Base-by-base conservation (phyloP, 768 basidiomycete species). In the Podaxis sp. region DNA sequence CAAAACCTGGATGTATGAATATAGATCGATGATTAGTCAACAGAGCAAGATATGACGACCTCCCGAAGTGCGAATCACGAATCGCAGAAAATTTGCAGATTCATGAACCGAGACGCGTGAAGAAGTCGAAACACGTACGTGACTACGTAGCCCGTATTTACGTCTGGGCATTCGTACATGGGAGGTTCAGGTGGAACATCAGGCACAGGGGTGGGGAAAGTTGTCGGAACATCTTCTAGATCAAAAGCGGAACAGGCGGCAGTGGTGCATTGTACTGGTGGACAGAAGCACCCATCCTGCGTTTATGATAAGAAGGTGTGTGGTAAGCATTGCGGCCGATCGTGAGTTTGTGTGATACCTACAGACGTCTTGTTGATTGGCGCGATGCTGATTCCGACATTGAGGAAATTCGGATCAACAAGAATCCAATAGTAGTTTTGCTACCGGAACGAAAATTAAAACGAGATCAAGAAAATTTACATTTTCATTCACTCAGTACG, bases 381-480 rank as follows among this genome's bases (percentile, higher is more conserved):
- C 3, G 63, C 55, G 29, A 74, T 68, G n/a, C 50, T 66, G 33
- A 74, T 59, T 2, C 70, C 74, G 15, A 64, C 67, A 51, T 74
- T 76, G 65, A 73, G 66, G 58, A 67, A 33, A 11, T 41, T 53
- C 4, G 64, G 65, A 49, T 76, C 74, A 43, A 68, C 65, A 38
- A 73, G 66, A 12, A 74, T 67, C 49, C 72, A 76, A 52, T 75
- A 76, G 55, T 70, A 73, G 13, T 65, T 65, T 11, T 62, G 55
- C 72, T 72, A 55, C 2, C 4, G 37, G 17, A 33, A 24, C 15
- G 22, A 22, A 19, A 24, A 19, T 49, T 12, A 22, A 5, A 19
- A 49, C 7, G 8, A 49, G 22, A 4, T 17, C 17, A n/a, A 43
- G 15, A 17, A 13, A n/a, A 43, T 3, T 43, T n/a, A 13, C 5